Evolutionary conservation across 2,329 filamentous ascomycete genomes (phyloP).

Genomic region (Capronia coronata): DNA sequence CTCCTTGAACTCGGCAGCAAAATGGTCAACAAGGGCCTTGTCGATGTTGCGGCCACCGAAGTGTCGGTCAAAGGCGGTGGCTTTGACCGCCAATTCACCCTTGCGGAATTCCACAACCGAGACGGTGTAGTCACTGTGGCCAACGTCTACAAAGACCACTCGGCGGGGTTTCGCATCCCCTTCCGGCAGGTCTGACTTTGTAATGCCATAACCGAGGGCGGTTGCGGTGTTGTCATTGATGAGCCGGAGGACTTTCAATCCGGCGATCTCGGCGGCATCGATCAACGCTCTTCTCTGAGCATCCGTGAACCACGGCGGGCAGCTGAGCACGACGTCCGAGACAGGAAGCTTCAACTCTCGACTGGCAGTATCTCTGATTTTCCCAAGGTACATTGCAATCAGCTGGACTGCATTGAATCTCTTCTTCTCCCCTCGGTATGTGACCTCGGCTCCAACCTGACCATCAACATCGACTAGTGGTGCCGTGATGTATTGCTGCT

Average conservation of each 20-base stretch:
- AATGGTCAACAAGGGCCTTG: slow-evolving; percentile 87
- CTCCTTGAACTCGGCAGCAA: slow-evolving; percentile 91
- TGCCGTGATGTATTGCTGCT: slow-evolving; percentile 85
- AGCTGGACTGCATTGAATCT: slow-evolving; percentile 92
- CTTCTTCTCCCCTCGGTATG: slow-evolving; percentile 90
- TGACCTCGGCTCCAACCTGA: slow-evolving; percentile 90
- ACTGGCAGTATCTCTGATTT: slow-evolving; percentile 82
- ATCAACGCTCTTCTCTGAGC: slow-evolving; percentile 80
- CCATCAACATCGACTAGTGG: slow-evolving; percentile 83
- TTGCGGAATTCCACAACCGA: slow-evolving; percentile 96
- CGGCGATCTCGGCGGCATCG: slow-evolving; percentile 88
- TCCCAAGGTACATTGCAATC: slow-evolving; percentile 89
- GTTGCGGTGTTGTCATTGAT: slow-evolving; percentile 98
- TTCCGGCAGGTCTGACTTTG: slow-evolving; percentile 84
- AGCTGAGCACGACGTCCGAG: slow-evolving; percentile 86
- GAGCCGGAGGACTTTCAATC: slow-evolving; percentile 82
- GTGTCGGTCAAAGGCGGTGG: slow-evolving; percentile 87
- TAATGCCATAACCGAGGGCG: slow-evolving; percentile 94
- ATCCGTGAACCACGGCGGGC: slow-evolving; percentile 96
- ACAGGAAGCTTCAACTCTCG: slow-evolving; percentile 86
- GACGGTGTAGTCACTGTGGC: slow-evolving; percentile 91
- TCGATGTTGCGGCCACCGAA: slow-evolving; percentile 98
- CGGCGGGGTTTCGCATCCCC: slow-evolving; percentile 87
- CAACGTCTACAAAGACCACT: slow-evolving; percentile 88
- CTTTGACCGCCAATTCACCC: slow-evolving; percentile 89